phyloP scores from a whole-genome alignment of 1,284 basidiomycete genomes.

The Tetrapyrgos nigripes region DNA sequence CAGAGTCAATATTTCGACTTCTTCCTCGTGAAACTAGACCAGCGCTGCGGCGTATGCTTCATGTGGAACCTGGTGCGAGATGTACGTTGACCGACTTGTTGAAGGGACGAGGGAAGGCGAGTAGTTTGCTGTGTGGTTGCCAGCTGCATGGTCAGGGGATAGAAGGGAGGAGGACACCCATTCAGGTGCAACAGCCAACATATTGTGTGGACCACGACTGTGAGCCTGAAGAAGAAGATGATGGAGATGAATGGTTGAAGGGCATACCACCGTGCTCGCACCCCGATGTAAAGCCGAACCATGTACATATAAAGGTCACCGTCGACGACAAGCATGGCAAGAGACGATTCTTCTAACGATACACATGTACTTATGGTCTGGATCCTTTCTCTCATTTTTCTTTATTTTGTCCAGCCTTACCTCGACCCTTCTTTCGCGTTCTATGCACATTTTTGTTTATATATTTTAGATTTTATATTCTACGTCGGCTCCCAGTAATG shows the following conservation, averaged over 20 bases:
- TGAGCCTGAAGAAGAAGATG: conserved; percentile 70
- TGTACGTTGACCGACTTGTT: conserved; percentile 95
- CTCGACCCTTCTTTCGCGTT: not conserved
- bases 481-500: not conserved
- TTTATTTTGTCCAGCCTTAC: conserved; percentile 5
- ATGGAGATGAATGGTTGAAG: conserved; percentile 82
- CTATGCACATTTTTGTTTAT: not conserved
- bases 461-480: not conserved
- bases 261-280: conserved; percentile 74
- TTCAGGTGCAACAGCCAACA: conserved; percentile 2
- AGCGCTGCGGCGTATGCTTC: conserved; percentile 93
- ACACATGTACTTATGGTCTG: not conserved
- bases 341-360: conserved; percentile 68
- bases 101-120: conserved; percentile 78
- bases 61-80: conserved; percentile 86
- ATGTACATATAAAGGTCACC: conserved; percentile 73
- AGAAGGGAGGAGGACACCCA: conserved; percentile 1
- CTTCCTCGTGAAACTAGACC: conserved; percentile 91
- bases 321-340: conserved; percentile 76
- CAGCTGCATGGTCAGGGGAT: conserved; percentile 33
- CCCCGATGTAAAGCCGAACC: conserved; percentile 51
- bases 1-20: conserved; percentile 98
- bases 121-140: conserved; percentile 84
- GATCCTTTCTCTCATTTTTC: conserved; percentile 5
- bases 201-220: conserved; percentile 68